A percentile compares a stretch with the other conserved stretches of the same genome.
phyloP scores from a whole-genome alignment of 371 early-diverging fungal species.

The Rhizomucor pusillus region DNA sequence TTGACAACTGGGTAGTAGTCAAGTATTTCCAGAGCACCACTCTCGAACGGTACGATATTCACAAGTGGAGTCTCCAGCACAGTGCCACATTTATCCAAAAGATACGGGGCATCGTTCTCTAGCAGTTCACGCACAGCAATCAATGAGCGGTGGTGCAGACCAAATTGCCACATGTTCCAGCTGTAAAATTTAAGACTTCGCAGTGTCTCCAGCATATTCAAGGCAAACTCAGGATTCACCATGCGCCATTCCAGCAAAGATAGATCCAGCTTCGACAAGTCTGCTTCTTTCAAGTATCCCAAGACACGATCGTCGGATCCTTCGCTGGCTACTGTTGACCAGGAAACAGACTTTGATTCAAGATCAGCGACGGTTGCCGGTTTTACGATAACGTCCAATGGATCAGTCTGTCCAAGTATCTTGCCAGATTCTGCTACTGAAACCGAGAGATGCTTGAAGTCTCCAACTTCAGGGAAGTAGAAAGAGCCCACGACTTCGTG shows the following conservation, averaged over 20 bases:
- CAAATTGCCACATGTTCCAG: conserved; percentile 26
- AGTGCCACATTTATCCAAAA: conserved; percentile 24
- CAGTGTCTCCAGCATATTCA: conserved; percentile 1
- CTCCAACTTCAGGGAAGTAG: conserved; percentile 53
- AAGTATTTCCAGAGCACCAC: conserved; percentile 11
- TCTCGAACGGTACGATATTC: conserved; percentile 7
- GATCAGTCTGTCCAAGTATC: conserved; percentile 11
- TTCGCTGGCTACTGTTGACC: conserved; percentile 16
- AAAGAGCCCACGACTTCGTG: conserved; percentile 38
- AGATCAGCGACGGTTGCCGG: not conserved
- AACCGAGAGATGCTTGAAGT: conserved; percentile 43
- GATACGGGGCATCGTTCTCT: conserved; percentile 1
- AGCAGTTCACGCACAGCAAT: conserved; percentile 25
- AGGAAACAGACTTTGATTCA: conserved; percentile 6
- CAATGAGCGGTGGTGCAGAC: conserved; percentile 27
- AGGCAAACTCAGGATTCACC: conserved; percentile 27
- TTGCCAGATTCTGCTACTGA: conserved; percentile 18
- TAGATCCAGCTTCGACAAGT: conserved; percentile 26
- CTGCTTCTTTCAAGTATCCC: conserved; percentile 18
- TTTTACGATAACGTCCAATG: conserved; percentile 1
- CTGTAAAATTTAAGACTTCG: conserved; percentile 19
- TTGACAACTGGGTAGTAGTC: conserved; percentile 57
- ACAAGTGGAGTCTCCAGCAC: conserved; percentile 46
- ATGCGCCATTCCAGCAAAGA: conserved; percentile 30
- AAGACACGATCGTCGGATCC: conserved; percentile 24